Percentiles rank a stretch among this genome's conserved stretches.
phyloP scores from a whole-genome alignment of 352 stramenopile genomes.

The Globisporangium mamillatum region DNA sequence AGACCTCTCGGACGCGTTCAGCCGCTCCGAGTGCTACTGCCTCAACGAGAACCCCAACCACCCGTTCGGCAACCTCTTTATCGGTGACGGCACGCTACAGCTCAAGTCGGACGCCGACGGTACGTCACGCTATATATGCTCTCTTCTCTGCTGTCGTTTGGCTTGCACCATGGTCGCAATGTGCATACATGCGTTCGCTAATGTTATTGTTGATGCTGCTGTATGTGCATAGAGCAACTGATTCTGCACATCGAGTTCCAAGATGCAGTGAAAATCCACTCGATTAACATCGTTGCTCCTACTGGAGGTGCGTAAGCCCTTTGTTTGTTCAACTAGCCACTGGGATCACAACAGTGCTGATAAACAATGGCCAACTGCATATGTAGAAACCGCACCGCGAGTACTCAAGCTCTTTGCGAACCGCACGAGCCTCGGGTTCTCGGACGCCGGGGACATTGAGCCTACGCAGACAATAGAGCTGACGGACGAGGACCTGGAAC shows the following conservation, averaged over 20 bases:
- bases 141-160: not conserved
- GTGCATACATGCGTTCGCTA: not conserved
- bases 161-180: not conserved
- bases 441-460: slow-evolving; percentile 63
- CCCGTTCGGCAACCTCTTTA: slow-evolving; percentile 74
- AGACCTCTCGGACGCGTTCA: slow-evolving; percentile 63
- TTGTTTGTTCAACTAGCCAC: not conserved
- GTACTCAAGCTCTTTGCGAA: slow-evolving; percentile 75
- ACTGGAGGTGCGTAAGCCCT: slow-evolving; percentile 27
- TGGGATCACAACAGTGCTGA: not conserved
- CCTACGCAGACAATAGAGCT: slow-evolving; percentile 74
- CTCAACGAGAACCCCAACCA: slow-evolving; percentile 76
- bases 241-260: slow-evolving; percentile 84
- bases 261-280: slow-evolving; percentile 76
- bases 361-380: not conserved
- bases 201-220: not conserved
- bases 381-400: slow-evolving; percentile 48
- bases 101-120: slow-evolving; percentile 79
- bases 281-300: slow-evolving; percentile 57
- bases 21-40: slow-evolving; percentile 64
- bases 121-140: slow-evolving; percentile 11
- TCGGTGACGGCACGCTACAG: slow-evolving; percentile 68
- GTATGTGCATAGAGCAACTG: slow-evolving; percentile 54
- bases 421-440: slow-evolving; percentile 70
- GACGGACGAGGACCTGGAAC: slow-evolving; percentile 39